Percentiles rank a stretch among this genome's conserved stretches.
phyloP scores from a whole-genome alignment of 129 eudicot species.

The Scalesia atractyloides region DNA sequence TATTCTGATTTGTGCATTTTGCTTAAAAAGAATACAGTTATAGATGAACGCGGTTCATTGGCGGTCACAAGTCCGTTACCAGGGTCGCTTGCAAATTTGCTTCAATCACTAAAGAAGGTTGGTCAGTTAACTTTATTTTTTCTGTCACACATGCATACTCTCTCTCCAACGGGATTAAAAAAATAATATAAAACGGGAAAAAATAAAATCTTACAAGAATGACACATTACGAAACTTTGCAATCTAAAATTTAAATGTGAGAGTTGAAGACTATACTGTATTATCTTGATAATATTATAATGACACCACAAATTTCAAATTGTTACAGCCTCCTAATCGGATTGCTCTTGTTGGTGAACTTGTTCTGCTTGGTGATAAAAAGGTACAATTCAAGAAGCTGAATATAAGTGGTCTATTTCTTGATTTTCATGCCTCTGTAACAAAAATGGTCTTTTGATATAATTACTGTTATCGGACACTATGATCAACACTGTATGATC shows the following conservation, averaged over 20 bases:
- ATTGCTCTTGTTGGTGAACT: conserved; percentile 82
- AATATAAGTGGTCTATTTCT: neutral
- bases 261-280: conserved; percentile 16
- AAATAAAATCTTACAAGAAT: neutral
- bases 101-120: conserved; percentile 69
- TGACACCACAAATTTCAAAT: conserved; percentile 16
- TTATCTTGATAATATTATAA: conserved; percentile 6
- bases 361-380: conserved; percentile 59
- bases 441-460: conserved; percentile 12
- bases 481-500: neutral
- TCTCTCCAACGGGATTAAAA: neutral
- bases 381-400: conserved; percentile 49
- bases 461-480: neutral
- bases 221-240: conserved; percentile 3
- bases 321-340: conserved; percentile 78
- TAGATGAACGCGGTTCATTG: conserved; percentile 90
- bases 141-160: neutral
- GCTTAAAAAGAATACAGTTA: conserved; percentile 62
- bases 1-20: conserved; percentile 32
- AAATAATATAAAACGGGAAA: neutral
- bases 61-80: conserved; percentile 79
- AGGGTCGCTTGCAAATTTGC: conserved; percentile 68
- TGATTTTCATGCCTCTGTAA: conserved; percentile 11
- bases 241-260: conserved; percentile 1
- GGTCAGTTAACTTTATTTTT: conserved; percentile 25